Evolutionary conservation across 805 yeast genomes (phyloP).

Genomic region (Ogataea nakhonphanomensis): DNA sequence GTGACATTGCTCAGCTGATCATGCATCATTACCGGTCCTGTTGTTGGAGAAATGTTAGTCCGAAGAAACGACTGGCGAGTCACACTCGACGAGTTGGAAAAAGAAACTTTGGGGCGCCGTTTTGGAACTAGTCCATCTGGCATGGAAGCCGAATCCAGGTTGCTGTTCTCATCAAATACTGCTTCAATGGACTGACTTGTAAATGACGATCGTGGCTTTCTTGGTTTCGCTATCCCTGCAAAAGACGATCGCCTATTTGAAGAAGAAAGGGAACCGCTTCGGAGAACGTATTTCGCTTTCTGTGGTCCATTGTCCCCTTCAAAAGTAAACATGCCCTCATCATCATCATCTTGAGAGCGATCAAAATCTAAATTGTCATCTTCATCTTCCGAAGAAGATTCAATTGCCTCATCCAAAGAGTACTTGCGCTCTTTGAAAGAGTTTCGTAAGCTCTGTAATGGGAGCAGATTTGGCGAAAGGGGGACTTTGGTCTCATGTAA

Average conservation of each 20-base stretch:
- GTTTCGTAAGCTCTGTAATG: slow-evolving; percentile 30
- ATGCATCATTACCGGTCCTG: slow-evolving; percentile 24
- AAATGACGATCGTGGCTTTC: slow-evolving; percentile 33
- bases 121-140: slow-evolving; percentile 26
- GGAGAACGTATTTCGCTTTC: slow-evolving; percentile 13
- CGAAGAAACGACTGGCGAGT: slow-evolving; percentile 40
- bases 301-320: slow-evolving; percentile 21
- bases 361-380: slow-evolving; percentile 34
- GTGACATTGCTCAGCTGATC: slow-evolving; percentile 28
- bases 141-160: slow-evolving; percentile 24
- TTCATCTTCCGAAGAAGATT: slow-evolving; percentile 39
- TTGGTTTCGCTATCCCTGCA: slow-evolving; percentile 34
- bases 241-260: slow-evolving; percentile 31
- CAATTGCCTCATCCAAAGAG: slow-evolving; percentile 37
- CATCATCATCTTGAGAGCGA: slow-evolving; percentile 38
- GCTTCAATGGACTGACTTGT: slow-evolving; percentile 31
- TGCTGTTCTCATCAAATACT: slow-evolving; percentile 28
- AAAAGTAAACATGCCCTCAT: slow-evolving; percentile 29
- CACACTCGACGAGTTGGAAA: slow-evolving; percentile 32
- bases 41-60: slow-evolving; percentile 29
- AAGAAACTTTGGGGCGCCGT: slow-evolving; percentile 34
- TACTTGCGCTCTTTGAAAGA: slow-evolving; percentile 29
- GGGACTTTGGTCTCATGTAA: slow-evolving; percentile 48
- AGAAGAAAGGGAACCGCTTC: slow-evolving; percentile 24
- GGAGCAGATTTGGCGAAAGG: slow-evolving; percentile 31